Base-by-base conservation (phyloP, 2,329 filamentous ascomycete species). In the Endocalyx cinctus region DNA sequence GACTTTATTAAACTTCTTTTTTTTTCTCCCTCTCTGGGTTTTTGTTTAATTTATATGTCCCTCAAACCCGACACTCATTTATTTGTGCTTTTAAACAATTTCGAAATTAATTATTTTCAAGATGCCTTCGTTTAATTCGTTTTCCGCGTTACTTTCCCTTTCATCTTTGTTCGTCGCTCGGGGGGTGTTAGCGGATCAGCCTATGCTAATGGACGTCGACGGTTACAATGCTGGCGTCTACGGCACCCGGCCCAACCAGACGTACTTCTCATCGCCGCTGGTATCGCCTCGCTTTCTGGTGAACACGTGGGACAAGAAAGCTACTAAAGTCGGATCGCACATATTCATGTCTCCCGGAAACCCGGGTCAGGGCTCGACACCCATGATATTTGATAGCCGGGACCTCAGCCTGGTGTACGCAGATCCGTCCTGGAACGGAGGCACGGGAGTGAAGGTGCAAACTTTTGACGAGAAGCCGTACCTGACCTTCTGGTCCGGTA, bases 401-500 rank as follows among this genome's bases (percentile, higher is more conserved):
- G 51, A 52, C 13, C 33, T 48, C 31, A 50, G 49, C 22, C 37
- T 54, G 10, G 51, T 54, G 1, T 54, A 51, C 31, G 41, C 39
- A 4, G 46, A 48, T 31, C 38, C 42, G 27, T 26, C 16, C 8
- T 51, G 45, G 37, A 33, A 42, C 20, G 44, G 38, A 10, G 43
- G 40, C 10, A 48, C 36, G 10, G 38, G 45, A n/a, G 28, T 39
- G 5, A 29, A 54, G 22, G 48, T 56, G 11, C 56, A 60, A 34
- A 39, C 38, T 5, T 47, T 59, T 35, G 47, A 57, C 22, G 54
- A 56, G 10, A 48, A 34, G 6, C 39, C 47, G 2, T 58, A 61
- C 33, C 35, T 62, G n/a, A 57, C 57, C 6, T 63, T 64, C 33
- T 64, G 58, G 59, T 49, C 55, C 14, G 55, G 51, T 7, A 52